Evolutionary conservation across 306 rosid species (phyloP).

Genomic region (Gleditsia sinensis): DNA sequence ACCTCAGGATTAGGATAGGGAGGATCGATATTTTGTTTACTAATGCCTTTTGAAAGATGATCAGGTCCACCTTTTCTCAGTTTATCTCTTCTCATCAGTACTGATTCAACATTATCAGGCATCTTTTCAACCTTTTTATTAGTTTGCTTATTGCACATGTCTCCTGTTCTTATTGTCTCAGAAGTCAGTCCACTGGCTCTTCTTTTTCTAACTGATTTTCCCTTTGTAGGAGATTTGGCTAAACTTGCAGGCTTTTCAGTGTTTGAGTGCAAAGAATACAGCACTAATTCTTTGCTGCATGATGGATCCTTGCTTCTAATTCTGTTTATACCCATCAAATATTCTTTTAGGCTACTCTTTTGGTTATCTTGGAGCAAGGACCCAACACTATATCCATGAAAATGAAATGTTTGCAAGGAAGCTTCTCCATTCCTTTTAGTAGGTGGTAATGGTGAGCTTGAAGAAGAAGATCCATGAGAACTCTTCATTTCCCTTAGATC

Average conservation of each 20-base stretch:
- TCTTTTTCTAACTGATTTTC: constrained; percentile 89
- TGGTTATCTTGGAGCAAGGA: constrained; percentile 39
- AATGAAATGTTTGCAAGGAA: constrained; percentile 48
- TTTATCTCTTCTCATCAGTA: constrained; percentile 48
- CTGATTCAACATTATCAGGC: constrained; percentile 36
- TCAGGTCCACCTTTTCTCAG: constrained; percentile 44
- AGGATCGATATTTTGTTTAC: constrained; percentile 39
- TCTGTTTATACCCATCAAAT: constrained; percentile 41
- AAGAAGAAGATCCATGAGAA: constrained; percentile 43
- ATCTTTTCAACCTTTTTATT: constrained; percentile 48
- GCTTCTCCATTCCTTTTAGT: constrained; percentile 41
- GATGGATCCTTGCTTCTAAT: constrained; percentile 36
- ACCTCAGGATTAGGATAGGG: constrained; percentile 38
- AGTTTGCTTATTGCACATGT: constrained; percentile 39
- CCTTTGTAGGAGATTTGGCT: constrained; percentile 52
- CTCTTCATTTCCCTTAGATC: constrained; percentile 38
- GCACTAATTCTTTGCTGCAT: constrained; percentile 37
- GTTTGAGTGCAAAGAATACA: constrained; percentile 37
- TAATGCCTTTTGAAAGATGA: constrained; percentile 25
- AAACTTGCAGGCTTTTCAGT: constrained; percentile 42
- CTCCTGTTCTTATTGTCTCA: constrained; percentile 42
- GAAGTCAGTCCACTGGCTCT: constrained; percentile 48
- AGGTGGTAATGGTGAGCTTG: constrained; percentile 44
- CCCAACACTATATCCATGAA: constrained; percentile 39
- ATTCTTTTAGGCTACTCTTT: constrained; percentile 39